Evolutionary conservation across 2,329 filamentous ascomycete species (phyloP).

Genomic region (Mollisia scopiformis): DNA sequence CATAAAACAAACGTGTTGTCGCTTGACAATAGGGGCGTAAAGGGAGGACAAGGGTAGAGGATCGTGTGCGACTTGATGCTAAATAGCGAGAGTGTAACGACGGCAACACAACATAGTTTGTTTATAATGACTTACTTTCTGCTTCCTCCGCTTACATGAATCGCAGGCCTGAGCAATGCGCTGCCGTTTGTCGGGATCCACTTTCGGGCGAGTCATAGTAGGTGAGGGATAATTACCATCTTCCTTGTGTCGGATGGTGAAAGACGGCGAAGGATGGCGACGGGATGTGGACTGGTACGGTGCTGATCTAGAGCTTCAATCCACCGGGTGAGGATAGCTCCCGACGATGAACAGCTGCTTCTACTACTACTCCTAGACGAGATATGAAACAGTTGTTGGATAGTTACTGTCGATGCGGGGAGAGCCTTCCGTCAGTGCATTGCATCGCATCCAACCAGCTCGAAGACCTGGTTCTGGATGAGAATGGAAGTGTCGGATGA

Average conservation of each 20-base stretch:
- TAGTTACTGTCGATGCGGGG: neutral
- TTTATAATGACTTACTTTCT: conserved; percentile 26
- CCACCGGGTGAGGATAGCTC: neutral
- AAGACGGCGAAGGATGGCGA: too few relatives aligned
- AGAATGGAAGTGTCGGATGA: conserved; percentile 2
- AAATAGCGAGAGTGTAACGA: neutral
- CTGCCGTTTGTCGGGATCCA: conserved; percentile 31
- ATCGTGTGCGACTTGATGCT: neutral
- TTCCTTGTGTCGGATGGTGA: neutral
- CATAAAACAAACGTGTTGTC: neutral
- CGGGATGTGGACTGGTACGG: neutral
- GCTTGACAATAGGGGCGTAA: neutral
- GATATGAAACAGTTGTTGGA: neutral
- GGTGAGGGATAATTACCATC: neutral
- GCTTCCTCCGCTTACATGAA: conserved; percentile 31
- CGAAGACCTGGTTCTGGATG: too few relatives aligned
- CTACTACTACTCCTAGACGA: neutral
- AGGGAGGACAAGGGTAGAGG: neutral
- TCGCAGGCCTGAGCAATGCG: conserved; percentile 31
- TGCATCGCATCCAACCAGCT: neutral
- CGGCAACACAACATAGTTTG: neutral
- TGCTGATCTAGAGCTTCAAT: neutral
- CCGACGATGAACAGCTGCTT: too few relatives aligned
- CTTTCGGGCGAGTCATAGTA: conserved; percentile 28
- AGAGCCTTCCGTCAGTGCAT: neutral